phyloP scores from a whole-genome alignment of 176 grass and related monocot species.

The Dactylis glomerata region DNA sequence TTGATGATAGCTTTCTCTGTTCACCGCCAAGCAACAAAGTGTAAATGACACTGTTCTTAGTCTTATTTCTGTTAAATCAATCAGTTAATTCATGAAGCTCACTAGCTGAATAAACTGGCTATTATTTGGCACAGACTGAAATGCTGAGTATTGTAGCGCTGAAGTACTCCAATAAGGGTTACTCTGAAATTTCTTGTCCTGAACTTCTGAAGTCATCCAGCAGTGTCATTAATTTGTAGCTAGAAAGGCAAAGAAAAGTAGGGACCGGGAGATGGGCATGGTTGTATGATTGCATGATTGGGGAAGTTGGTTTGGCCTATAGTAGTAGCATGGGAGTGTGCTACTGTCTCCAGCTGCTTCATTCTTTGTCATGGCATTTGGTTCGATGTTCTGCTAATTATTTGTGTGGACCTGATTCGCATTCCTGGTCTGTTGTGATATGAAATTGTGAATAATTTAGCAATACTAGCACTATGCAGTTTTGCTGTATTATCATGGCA shows the following conservation, averaged over 20 bases:
- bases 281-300: conserved; percentile 40
- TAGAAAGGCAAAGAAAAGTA: neutral
- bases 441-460: neutral
- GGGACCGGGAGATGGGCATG: conserved; percentile 21
- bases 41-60: neutral
- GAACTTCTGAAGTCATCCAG: neutral
- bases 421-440: neutral
- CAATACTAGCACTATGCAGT: neutral
- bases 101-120: neutral
- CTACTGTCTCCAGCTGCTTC: conserved; percentile 36
- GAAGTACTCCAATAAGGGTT: neutral
- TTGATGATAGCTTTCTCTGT: neutral
- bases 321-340: neutral
- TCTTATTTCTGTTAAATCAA: neutral
- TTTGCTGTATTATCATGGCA: neutral
- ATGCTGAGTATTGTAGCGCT: neutral
- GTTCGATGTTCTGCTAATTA: conserved; percentile 9
- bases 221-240: neutral
- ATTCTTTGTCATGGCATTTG: conserved; percentile 35
- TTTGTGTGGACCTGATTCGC: conserved; percentile 19
- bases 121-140: neutral
- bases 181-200: neutral
- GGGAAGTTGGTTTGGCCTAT: neutral
- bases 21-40: neutral
- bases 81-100: neutral